A percentile compares a stretch with the other conserved stretches of the same genome.
Evolutionary conservation across 257 asterid genomes (phyloP).

Genomic region (Petunia secreta): DNA sequence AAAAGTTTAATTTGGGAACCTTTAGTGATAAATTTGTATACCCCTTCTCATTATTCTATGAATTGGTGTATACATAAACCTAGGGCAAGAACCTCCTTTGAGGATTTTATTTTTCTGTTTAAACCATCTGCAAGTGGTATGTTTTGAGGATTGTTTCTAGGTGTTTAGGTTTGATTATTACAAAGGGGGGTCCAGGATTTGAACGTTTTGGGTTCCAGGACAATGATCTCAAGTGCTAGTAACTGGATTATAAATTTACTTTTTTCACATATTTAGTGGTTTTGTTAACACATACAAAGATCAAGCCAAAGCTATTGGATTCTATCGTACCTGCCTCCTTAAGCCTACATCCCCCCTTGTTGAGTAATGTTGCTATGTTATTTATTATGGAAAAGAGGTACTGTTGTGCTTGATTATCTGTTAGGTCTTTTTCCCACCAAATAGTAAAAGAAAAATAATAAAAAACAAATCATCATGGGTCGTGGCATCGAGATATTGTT

Average conservation of each 20-base stretch:
- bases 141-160: not conserved
- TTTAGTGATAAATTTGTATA: not conserved
- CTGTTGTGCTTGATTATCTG: not conserved
- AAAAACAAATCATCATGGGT: not conserved
- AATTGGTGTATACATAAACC: not conserved
- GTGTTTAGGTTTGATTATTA: no score
- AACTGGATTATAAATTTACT: no score
- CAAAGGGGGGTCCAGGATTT: no score
- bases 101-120: not conserved
- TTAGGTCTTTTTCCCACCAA: not conserved
- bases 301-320: no score
- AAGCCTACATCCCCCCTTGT: no score
- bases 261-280: no score
- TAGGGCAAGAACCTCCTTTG: constrained; percentile 1
- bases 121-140: not conserved
- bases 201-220: not conserved
- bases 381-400: no score
- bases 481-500: not conserved
- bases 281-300: no score
- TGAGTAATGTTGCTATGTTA: no score
- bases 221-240: no score
- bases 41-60: not conserved
- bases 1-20: no score
- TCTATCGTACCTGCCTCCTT: no score
- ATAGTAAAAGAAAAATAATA: not conserved